A percentile compares a stretch with the other conserved stretches of the same genome.
These are phyloP conservation scores for Blastobotrys arbuscula DNA, from an alignment of 1,139 yeast species.

Conservation along the genomic window DNA sequence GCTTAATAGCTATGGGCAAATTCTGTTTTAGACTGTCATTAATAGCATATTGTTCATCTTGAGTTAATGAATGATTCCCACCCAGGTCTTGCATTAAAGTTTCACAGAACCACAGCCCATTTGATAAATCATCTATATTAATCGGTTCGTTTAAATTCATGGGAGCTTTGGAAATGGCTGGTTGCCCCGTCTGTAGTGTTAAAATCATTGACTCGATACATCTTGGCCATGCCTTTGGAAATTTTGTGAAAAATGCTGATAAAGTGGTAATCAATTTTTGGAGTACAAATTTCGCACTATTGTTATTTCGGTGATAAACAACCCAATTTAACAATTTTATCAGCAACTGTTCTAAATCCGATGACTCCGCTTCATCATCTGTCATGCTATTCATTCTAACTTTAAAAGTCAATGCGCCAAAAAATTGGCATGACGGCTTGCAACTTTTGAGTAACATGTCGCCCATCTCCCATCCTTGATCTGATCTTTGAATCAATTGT, in stretches of 20 bases:
- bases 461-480: constrained; percentile 48
- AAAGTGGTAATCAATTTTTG: constrained; percentile 34
- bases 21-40: constrained; percentile 14
- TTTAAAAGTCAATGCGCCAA: constrained; percentile 58
- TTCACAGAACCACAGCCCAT: constrained; percentile 25
- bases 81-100: constrained; percentile 27
- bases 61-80: constrained; percentile 11
- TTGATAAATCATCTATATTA: constrained; percentile 12
- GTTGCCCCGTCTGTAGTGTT: constrained; percentile 10
- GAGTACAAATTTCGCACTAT: constrained; percentile 26
- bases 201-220: constrained; percentile 20
- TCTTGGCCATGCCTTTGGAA: constrained; percentile 32
- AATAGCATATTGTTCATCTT: constrained; percentile 10
- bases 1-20: constrained; percentile 10
- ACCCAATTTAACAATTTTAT: constrained; percentile 28
- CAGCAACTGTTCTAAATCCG: constrained; percentile 19
- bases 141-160: not conserved
- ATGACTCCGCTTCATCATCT: constrained; percentile 13
- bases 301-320: constrained; percentile 17
- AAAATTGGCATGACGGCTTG: constrained; percentile 47
- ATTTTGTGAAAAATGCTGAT: constrained; percentile 28
- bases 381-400: constrained; percentile 40
- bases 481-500: constrained; percentile 45
- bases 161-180: constrained; percentile 3
- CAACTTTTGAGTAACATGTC: constrained; percentile 36